A percentile compares a stretch with the other conserved stretches of the same genome.
Evolutionary conservation across 495 filamentous ascomycete genomes (phyloP).

Genomic region (Neurospora sp.): DNA sequence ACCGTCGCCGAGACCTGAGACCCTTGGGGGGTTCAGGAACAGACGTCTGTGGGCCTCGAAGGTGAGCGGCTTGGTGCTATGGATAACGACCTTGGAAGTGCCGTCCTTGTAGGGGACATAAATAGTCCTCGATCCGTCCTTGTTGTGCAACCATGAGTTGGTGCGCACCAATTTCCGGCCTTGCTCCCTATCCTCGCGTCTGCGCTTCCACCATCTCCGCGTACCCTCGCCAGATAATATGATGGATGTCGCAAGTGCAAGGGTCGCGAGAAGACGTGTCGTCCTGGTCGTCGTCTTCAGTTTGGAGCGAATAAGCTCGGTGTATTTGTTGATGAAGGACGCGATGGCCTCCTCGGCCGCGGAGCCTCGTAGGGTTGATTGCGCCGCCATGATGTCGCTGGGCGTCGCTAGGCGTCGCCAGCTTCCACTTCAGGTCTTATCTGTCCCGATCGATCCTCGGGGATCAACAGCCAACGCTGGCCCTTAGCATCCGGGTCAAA

Average conservation of each 20-base stretch:
- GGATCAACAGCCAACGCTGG: neutral
- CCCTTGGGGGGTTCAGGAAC: constrained; percentile 82
- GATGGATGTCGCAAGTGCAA: constrained; percentile 65
- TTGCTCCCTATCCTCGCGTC: constrained; percentile 65
- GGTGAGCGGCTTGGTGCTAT: constrained; percentile 84
- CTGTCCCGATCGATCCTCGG: neutral
- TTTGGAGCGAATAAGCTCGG: constrained; percentile 47
- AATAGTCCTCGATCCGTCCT: constrained; percentile 88
- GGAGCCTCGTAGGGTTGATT: constrained; percentile 68
- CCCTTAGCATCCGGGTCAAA: neutral
- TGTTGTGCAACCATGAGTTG: constrained; percentile 85
- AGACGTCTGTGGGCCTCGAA: constrained; percentile 93
- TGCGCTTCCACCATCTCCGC: constrained; percentile 58
- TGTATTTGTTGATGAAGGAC: constrained; percentile 57
- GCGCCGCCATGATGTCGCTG: constrained; percentile 60
- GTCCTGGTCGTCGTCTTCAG: constrained; percentile 53
- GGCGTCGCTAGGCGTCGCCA: neutral
- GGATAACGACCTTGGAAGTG: constrained; percentile 83
- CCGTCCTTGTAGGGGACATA: constrained; percentile 85
- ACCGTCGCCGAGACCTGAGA: constrained; percentile 62
- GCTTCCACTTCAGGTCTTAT: neutral
- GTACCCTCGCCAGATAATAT: constrained; percentile 65
- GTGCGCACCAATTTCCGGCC: constrained; percentile 70
- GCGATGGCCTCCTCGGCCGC: constrained; percentile 58
- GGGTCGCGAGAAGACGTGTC: constrained; percentile 61